A percentile compares a stretch with the other conserved stretches of the same genome.
Conservation (phyloP, 768 basidiomycete genomes). For the Dentipellis sp. region DNA sequence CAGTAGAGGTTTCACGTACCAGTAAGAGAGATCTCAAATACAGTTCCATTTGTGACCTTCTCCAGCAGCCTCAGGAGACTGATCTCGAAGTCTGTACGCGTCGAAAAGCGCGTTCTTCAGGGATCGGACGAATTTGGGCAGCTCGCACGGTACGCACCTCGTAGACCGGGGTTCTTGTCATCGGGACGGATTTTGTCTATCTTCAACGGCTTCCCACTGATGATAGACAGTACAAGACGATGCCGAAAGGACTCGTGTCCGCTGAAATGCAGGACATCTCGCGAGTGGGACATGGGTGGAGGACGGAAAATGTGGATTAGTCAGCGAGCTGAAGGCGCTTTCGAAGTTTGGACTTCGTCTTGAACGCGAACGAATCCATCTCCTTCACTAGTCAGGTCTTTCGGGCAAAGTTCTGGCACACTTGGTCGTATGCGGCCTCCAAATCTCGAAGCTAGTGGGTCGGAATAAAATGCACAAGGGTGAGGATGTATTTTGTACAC, state of each 20-base stretch:
- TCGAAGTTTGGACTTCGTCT: too few species aligned
- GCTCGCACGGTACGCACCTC: constrained; percentile 40
- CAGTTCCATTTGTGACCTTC: constrained; percentile 86
- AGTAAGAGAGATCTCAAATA: constrained; percentile 94
- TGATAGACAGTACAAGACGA: constrained; percentile 79
- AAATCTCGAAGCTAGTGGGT: too few species aligned
- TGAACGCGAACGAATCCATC: too few species aligned
- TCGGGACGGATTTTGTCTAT: constrained; percentile 85
- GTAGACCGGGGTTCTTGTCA: constrained; percentile 92
- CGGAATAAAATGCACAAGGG: too few species aligned
- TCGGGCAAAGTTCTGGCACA: too few species aligned
- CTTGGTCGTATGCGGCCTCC: too few species aligned
- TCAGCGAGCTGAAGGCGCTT: not conserved
- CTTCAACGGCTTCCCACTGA: constrained; percentile 77
- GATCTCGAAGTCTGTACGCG: constrained; percentile 74
- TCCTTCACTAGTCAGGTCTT: too few species aligned
- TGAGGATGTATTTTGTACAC: too few species aligned
- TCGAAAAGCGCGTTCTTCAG: not conserved
- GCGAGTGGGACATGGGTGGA: constrained; percentile 28
- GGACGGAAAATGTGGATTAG: not conserved
- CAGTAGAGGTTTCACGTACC: constrained; percentile 35
- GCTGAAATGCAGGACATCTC: constrained; percentile 47
- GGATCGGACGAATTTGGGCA: not conserved
- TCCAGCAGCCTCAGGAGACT: constrained; percentile 82
- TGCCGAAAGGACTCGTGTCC: constrained; percentile 80